These are phyloP conservation scores for Ophiostoma pallidulum DNA, from an alignment of 2,329 filamentous ascomycete species.

Conservation along the genomic window DNA sequence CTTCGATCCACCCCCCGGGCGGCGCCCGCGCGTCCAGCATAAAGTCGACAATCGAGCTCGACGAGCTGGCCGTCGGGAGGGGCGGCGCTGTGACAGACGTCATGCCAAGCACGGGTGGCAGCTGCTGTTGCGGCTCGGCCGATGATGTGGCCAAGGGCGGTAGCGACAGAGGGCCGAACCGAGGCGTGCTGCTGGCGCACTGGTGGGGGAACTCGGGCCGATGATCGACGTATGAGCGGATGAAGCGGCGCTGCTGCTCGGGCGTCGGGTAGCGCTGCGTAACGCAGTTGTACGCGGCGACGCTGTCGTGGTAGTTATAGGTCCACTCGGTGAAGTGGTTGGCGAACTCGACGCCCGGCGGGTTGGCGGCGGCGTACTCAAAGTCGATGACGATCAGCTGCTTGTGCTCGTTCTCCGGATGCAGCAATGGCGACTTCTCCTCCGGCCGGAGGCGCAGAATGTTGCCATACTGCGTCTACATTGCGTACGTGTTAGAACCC, in stretches of 20 bases:
- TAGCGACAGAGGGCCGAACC: slow-evolving; percentile 13
- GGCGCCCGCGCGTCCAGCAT: slow-evolving; percentile 69
- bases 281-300: slow-evolving; percentile 57
- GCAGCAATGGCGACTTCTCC: slow-evolving; percentile 74
- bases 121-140: slow-evolving; percentile 15
- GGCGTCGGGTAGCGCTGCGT: slow-evolving; percentile 61
- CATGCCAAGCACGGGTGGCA: background rate
- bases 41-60: slow-evolving; percentile 55
- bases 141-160: slow-evolving; percentile 14
- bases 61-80: slow-evolving; percentile 29
- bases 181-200: slow-evolving; percentile 13
- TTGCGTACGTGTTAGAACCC: too few relatives aligned
- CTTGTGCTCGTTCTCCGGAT: slow-evolving; percentile 89
- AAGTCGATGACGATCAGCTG: slow-evolving; percentile 97
- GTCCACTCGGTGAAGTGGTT: slow-evolving; percentile 99
- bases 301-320: slow-evolving; percentile 85
- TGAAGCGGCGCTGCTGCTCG: slow-evolving; percentile 76
- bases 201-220: slow-evolving; percentile 55
- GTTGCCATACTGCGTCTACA: slow-evolving; percentile 99
- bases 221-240: slow-evolving; percentile 80
- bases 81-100: background rate
- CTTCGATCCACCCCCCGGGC: slow-evolving; percentile 46
- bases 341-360: slow-evolving; percentile 80
- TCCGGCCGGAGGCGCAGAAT: slow-evolving; percentile 66
- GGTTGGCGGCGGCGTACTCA: slow-evolving; percentile 88